Conservation (phyloP, 441 rosid genomes). For the Adansonia madagascariensis region DNA sequence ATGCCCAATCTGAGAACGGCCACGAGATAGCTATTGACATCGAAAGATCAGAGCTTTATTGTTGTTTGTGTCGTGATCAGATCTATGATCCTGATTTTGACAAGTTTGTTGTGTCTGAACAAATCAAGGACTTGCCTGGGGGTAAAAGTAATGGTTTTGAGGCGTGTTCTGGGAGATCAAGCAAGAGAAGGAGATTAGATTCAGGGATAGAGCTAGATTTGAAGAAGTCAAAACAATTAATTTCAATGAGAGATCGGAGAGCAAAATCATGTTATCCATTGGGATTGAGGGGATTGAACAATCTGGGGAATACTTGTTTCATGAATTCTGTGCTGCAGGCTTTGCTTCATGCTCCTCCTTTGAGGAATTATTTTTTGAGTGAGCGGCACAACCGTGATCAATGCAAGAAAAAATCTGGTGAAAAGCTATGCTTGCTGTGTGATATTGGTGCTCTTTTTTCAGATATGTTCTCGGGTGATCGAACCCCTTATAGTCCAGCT, state of each 20-base stretch:
- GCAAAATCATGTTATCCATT: slow-evolving; percentile 79
- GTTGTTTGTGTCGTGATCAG: slow-evolving; percentile 72
- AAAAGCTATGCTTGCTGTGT: slow-evolving; percentile 70
- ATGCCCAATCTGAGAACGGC: slow-evolving; percentile 55
- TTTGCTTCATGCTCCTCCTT: slow-evolving; percentile 77
- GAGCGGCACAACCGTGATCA: slow-evolving; percentile 61
- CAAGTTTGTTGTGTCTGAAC: slow-evolving; percentile 55
- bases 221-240: slow-evolving; percentile 47
- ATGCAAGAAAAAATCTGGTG: slow-evolving; percentile 52
- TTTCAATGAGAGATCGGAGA: slow-evolving; percentile 60
- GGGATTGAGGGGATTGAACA: slow-evolving; percentile 79
- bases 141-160: slow-evolving; percentile 39
- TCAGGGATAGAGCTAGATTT: slow-evolving; percentile 51
- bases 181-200: slow-evolving; percentile 68
- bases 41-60: slow-evolving; percentile 88
- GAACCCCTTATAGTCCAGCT: slow-evolving; percentile 78
- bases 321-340: slow-evolving; percentile 91
- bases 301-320: slow-evolving; percentile 80
- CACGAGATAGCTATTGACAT: slow-evolving; percentile 70
- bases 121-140: slow-evolving; percentile 47
- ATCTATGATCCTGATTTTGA: slow-evolving; percentile 91
- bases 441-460: slow-evolving; percentile 61
- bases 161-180: slow-evolving; percentile 54
- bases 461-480: slow-evolving; percentile 74
- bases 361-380: slow-evolving; percentile 67